Percentiles rank a stretch among this genome's conserved stretches.
These are phyloP conservation scores for Seiridium cupressi DNA, from an alignment of 2,329 filamentous ascomycete genomes.

Conservation along the genomic window DNA sequence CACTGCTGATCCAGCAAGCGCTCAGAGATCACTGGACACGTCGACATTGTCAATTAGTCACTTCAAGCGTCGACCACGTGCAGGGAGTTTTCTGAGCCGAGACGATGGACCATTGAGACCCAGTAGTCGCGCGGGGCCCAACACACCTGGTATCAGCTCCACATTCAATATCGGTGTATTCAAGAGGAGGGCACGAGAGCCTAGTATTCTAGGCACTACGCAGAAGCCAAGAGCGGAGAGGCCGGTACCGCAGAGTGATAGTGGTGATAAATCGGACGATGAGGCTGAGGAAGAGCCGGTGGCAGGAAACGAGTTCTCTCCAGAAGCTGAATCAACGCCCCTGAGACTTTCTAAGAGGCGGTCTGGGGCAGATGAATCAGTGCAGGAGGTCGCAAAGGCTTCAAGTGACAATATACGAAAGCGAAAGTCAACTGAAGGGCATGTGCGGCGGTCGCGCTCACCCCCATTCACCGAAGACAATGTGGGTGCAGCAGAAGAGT, in stretches of 20 bases:
- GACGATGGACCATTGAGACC: slow-evolving; percentile 30
- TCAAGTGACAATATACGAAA: slow-evolving; percentile 45
- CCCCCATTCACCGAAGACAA: slow-evolving; percentile 29
- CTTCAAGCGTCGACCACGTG: slow-evolving; percentile 29
- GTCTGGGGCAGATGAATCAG: slow-evolving; percentile 18
- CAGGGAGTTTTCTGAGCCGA: slow-evolving; percentile 28
- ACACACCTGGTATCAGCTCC: slow-evolving; percentile 30
- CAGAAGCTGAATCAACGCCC: slow-evolving; percentile 68
- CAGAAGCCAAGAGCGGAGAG: slow-evolving; percentile 36
- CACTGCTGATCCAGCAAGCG: slow-evolving; percentile 24
- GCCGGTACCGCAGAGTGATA: slow-evolving; percentile 26
- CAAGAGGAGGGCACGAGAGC: slow-evolving; percentile 55
- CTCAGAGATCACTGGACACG: slow-evolving; percentile 27
- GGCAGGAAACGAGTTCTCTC: slow-evolving; percentile 53
- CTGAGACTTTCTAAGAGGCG: slow-evolving; percentile 47
- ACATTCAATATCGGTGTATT: slow-evolving; percentile 55
- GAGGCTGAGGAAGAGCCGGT: slow-evolving; percentile 39
- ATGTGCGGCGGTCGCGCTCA: slow-evolving; percentile 32
- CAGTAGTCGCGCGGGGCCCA: slow-evolving; percentile 29
- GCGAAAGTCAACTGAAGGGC: slow-evolving; percentile 52
- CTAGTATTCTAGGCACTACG: slow-evolving; percentile 57
- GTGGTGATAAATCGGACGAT: slow-evolving; percentile 37
- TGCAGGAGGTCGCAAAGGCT: slow-evolving; percentile 19
- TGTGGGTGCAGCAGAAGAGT: slow-evolving; percentile 18
- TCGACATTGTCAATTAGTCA: slow-evolving; percentile 27